A percentile compares a stretch with the other conserved stretches of the same genome.
Conservation (phyloP, 139 green algal genomes). For the Tetradesmus obliquus region DNA sequence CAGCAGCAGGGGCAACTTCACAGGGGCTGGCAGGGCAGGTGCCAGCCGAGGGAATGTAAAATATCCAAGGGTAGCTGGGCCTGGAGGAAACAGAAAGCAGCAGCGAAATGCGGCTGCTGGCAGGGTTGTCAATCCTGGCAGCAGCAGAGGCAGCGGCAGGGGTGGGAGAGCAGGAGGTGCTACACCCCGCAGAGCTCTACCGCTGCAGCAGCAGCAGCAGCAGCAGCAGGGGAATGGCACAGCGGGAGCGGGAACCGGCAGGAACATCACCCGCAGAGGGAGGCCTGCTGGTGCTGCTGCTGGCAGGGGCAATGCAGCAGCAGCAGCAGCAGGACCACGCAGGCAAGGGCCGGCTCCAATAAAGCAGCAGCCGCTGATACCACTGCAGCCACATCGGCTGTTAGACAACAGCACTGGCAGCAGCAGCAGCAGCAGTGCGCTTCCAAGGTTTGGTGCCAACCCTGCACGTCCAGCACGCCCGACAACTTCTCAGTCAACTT, state of each 20-base stretch:
- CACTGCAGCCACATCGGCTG: not conserved
- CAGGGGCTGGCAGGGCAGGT: not conserved
- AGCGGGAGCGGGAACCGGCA: no score
- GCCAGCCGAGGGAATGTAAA: not conserved
- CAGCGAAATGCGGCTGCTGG: not conserved
- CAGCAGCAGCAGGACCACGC: no score
- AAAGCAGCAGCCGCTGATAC: not conserved
- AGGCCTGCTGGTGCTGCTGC: not conserved
- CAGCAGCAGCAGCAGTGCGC: not conserved
- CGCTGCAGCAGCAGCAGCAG: conserved; percentile 5
- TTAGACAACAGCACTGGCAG: not conserved
- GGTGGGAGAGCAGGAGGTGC: no score
- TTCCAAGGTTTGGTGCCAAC: not conserved
- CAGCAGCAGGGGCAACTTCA: not conserved
- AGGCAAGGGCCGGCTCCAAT: not conserved
- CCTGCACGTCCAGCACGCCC: no score
- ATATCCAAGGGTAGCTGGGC: not conserved
- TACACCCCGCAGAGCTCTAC: not conserved
- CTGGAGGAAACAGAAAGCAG: not conserved
- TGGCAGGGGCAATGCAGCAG: not conserved
- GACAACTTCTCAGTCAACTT: not conserved
- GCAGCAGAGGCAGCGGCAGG: not conserved
- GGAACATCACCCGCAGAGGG: no score
- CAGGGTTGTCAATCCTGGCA: not conserved
- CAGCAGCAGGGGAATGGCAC: not conserved